These are phyloP conservation scores for Byssoonygena ceratinophila DNA, from an alignment of 2,329 filamentous ascomycete genomes.

Conservation along the genomic window DNA sequence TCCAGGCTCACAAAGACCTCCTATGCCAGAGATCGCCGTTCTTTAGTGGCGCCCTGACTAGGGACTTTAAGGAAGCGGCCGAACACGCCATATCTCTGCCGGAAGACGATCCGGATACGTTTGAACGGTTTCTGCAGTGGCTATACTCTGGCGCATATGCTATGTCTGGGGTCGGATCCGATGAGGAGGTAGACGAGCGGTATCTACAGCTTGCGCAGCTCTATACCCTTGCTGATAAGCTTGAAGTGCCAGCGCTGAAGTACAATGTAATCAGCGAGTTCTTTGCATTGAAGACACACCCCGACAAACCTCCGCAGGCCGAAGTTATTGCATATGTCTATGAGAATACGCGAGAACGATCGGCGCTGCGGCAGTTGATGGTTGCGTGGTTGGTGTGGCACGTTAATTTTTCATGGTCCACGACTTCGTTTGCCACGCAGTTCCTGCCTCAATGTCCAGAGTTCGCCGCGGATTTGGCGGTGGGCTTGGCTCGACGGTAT, in stretches of 20 bases:
- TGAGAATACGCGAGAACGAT: slow-evolving; percentile 6
- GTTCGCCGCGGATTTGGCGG: slow-evolving; percentile 8
- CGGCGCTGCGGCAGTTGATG: slow-evolving; percentile 7
- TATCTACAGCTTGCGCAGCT: slow-evolving; percentile 11
- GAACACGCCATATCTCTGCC: slow-evolving; percentile 6
- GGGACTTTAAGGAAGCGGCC: slow-evolving; percentile 6
- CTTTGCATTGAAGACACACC: slow-evolving; percentile 7
- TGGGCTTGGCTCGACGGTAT: slow-evolving; percentile 2
- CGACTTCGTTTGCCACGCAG: neutral
- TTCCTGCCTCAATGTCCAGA: slow-evolving; percentile 7
- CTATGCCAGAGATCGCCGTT: slow-evolving; percentile 10
- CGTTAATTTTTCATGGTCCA: slow-evolving; percentile 9
- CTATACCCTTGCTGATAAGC: slow-evolving; percentile 10
- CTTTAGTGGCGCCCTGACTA: slow-evolving; percentile 8
- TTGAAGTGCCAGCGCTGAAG: slow-evolving; percentile 9
- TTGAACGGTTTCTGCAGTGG: slow-evolving; percentile 12
- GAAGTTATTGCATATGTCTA: slow-evolving; percentile 11
- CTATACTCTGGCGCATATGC: slow-evolving; percentile 6
- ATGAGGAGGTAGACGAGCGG: slow-evolving; percentile 9
- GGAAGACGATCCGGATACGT: slow-evolving; percentile 11
- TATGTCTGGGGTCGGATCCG: slow-evolving; percentile 1
- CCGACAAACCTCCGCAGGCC: slow-evolving; percentile 9
- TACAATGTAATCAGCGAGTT: slow-evolving; percentile 7
- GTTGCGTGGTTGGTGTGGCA: slow-evolving; percentile 12
- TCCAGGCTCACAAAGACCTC: slow-evolving; percentile 12